phyloP scores from a whole-genome alignment of 768 basidiomycete species.

The Termitomyces sp. region DNA sequence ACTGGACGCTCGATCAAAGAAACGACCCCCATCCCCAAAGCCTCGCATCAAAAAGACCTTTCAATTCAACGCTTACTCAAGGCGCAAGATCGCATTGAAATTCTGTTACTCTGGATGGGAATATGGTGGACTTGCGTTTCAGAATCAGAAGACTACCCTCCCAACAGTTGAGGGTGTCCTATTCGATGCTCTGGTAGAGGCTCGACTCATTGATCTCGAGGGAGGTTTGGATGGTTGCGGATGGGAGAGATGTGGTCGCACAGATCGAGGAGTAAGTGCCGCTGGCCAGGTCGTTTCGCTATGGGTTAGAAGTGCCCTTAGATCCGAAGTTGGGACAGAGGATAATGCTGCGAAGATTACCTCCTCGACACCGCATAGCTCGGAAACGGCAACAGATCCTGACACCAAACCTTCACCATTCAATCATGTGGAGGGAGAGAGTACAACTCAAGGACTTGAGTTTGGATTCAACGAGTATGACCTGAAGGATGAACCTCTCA shows the following conservation, averaged over 20 bases:
- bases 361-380: constrained; percentile 9
- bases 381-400: neutral
- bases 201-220: constrained; percentile 69
- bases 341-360: neutral
- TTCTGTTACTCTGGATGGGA: constrained; percentile 92
- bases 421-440: neutral
- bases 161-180: constrained; percentile 91
- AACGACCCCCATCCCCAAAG: constrained; percentile 21
- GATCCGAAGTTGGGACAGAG: constrained; percentile 14
- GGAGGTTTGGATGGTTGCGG: constrained; percentile 80
- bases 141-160: constrained; percentile 61
- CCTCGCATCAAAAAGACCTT: constrained; percentile 32
- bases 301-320: constrained; percentile 76
- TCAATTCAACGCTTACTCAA: constrained; percentile 62
- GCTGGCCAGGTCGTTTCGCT: constrained; percentile 91
- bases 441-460: constrained; percentile 15
- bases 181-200: constrained; percentile 72
- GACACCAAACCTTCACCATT: neutral
- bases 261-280: constrained; percentile 92
- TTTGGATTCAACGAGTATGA: constrained; percentile 19
- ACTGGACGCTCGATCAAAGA: constrained; percentile 39
- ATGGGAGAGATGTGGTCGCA: constrained; percentile 90
- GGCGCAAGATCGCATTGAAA: constrained; percentile 89
- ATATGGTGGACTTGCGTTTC: constrained; percentile 87
- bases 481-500: constrained; percentile 19